Evolutionary conservation across 495 filamentous ascomycete genomes (phyloP), one percentile per base, ranked within the genome.

Genomic region (Penicillium ucsense): DNA sequence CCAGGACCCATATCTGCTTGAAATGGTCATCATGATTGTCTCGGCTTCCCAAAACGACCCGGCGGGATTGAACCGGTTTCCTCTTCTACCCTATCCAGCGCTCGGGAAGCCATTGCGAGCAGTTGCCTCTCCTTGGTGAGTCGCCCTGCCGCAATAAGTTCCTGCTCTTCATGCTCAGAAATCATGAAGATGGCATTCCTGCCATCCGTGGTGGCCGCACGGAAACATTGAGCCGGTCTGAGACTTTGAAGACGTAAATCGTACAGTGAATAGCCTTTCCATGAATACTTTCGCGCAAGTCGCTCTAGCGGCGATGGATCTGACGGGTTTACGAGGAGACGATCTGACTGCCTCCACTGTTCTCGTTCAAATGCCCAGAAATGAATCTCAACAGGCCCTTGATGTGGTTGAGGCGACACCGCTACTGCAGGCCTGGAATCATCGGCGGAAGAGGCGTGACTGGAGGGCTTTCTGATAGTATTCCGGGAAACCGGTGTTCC

Each of bases 161-260:
- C 38, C 38, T 10, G 31, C 27, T 50, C 48, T 35, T 50, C 41
- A 10, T 49, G 30, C 31, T 31, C 20, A 32, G 38, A 43, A 49
- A 49, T 43, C 30, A 47, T 67, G 72, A 50, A 41, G 9, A 46
- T 37, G 4, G 38, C 35, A 38, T 51, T 48, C 60, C 50, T 38
- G 53, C 5, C 46, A 37, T 49, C 46, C 3, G 39, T 28, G 61
- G 53, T 4, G 62, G 73, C n/a, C 63, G 66, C 31, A 35, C 39
- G 39, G 39, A 35, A 49, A 31, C 61, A 59, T 6, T 72, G 60
- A 2, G 60, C 67, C 8, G 74, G 53, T 32, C 66, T 66, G 56
- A 72, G 39, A 34, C 39, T 43, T 28, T 49, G 31, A 41, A 39
- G 37, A 39, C 10, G 4, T 39, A 39, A 8, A 39, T 39, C 37